A percentile compares a stretch with the other conserved stretches of the same genome.
These are phyloP conservation scores for Saccharomyces hybrid DNA, from an alignment of 1,139 yeast species.

Conservation along the genomic window DNA sequence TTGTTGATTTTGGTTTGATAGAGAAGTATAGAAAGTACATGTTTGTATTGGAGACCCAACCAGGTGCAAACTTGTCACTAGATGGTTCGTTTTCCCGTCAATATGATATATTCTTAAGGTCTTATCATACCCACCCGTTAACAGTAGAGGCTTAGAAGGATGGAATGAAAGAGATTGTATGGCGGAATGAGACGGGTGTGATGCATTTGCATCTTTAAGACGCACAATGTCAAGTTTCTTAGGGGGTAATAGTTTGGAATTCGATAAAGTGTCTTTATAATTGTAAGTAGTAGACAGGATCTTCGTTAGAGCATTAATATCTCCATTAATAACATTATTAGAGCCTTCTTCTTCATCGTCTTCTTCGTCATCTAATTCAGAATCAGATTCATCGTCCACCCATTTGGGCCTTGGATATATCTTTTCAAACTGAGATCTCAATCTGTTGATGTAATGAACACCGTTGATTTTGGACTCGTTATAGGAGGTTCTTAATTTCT, in stretches of 20 bases:
- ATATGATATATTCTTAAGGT: constrained; percentile 81
- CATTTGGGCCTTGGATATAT: constrained; percentile 85
- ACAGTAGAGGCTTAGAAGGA: constrained; percentile 68
- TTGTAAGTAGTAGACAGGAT: constrained; percentile 53
- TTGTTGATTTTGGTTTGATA: constrained; percentile 31
- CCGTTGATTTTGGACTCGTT: constrained; percentile 58
- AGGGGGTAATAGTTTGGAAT: constrained; percentile 59
- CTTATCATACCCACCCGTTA: constrained; percentile 90
- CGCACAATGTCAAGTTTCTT: constrained; percentile 65
- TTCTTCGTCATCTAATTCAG: constrained; percentile 30
- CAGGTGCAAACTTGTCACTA: constrained; percentile 76
- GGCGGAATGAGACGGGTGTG: constrained; percentile 63
- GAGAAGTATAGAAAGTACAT: constrained; percentile 38
- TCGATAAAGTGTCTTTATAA: constrained; percentile 42
- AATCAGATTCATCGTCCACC: constrained; percentile 43
- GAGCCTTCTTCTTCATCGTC: constrained; percentile 33
- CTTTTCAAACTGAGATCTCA: constrained; percentile 78
- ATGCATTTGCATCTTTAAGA: constrained; percentile 76
- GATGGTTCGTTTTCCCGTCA: constrained; percentile 79
- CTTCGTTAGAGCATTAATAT: constrained; percentile 50
- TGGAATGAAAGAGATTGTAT: constrained; percentile 83
- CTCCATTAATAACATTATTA: constrained; percentile 34
- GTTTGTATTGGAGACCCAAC: constrained; percentile 74
- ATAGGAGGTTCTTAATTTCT: constrained; percentile 62
- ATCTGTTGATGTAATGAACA: constrained; percentile 56